Conservation (phyloP, 768 basidiomycete genomes). For the Pleurotus cornucopiae region DNA sequence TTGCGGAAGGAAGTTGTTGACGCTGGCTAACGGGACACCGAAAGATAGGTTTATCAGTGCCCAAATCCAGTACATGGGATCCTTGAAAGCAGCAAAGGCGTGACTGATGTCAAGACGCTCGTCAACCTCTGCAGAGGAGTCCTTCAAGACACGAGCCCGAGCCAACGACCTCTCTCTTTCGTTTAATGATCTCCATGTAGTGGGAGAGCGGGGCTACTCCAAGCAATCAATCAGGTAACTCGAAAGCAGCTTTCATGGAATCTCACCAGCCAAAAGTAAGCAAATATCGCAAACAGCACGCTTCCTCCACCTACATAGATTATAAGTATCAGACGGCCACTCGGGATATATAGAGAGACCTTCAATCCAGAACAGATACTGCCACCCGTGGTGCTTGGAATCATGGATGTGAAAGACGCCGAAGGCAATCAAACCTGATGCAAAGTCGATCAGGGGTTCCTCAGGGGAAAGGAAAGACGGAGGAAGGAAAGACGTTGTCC, state of each 20-base stretch:
- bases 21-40: constrained; percentile 46
- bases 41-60: constrained; percentile 40
- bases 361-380: constrained; percentile 51
- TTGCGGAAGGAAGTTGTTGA: constrained; percentile 51
- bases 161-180: constrained; percentile 37
- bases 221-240: not conserved
- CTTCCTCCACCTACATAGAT: constrained; percentile 31
- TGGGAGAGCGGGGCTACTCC: constrained; percentile 30
- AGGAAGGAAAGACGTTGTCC: not conserved
- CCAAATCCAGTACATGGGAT: constrained; percentile 46
- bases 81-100: constrained; percentile 38
- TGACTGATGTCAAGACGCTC: constrained; percentile 37
- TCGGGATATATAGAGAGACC: constrained; percentile 20
- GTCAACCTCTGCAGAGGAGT: constrained; percentile 40
- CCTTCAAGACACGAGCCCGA: constrained; percentile 36
- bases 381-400: constrained; percentile 41
- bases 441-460: no score
- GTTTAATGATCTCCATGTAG: constrained; percentile 34
- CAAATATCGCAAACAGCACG: constrained; percentile 38
- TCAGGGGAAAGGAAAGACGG: no score
- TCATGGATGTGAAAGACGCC: constrained; percentile 46
- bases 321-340: not conserved
- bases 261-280: constrained; percentile 36
- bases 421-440: constrained; percentile 40
- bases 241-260: not conserved